phyloP scores from a whole-genome alignment of 352 stramenopile species.

The Pythium oligandrum region DNA sequence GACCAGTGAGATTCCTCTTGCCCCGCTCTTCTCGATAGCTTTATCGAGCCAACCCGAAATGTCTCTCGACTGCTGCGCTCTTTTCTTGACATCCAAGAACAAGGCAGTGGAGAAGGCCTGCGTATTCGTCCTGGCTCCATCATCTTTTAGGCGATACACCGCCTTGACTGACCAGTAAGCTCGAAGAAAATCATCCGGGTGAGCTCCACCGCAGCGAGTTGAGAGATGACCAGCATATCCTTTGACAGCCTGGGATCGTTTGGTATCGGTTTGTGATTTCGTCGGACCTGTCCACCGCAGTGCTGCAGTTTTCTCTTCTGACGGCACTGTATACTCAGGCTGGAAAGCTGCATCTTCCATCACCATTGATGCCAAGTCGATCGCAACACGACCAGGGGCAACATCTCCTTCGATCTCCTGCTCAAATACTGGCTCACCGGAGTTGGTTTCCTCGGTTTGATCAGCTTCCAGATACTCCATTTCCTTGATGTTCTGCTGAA shows the following conservation, averaged over 20 bases:
- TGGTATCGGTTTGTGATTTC: slow-evolving; percentile 14
- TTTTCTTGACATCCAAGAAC: too few species aligned
- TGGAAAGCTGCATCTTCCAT: slow-evolving; percentile 34
- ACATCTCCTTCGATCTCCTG: slow-evolving; percentile 59
- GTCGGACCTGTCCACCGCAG: neutral
- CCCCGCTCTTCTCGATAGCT: too few species aligned
- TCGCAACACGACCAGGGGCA: slow-evolving; percentile 35
- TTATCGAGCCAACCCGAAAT: too few species aligned
- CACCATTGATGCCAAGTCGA: slow-evolving; percentile 53
- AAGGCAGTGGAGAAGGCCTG: slow-evolving; percentile 17
- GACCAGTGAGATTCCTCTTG: too few species aligned
- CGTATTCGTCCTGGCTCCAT: neutral
- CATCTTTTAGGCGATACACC: slow-evolving; percentile 20
- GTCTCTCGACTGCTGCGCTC: too few species aligned
- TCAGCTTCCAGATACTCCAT: slow-evolving; percentile 23
- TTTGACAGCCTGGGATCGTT: slow-evolving; percentile 47
- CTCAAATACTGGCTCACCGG: slow-evolving; percentile 36
- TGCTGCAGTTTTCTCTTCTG: slow-evolving; percentile 6
- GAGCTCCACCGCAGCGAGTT: slow-evolving; percentile 32
- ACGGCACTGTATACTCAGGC: slow-evolving; percentile 30
- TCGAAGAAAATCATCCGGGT: slow-evolving; percentile 65
- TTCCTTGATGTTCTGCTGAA: slow-evolving; percentile 70
- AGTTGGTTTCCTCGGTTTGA: slow-evolving; percentile 6
- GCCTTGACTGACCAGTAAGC: slow-evolving; percentile 72
- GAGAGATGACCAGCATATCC: slow-evolving; percentile 65